Base-by-base conservation (phyloP, 257 asterid genomes). In the Capsicum rhomboideum region DNA sequence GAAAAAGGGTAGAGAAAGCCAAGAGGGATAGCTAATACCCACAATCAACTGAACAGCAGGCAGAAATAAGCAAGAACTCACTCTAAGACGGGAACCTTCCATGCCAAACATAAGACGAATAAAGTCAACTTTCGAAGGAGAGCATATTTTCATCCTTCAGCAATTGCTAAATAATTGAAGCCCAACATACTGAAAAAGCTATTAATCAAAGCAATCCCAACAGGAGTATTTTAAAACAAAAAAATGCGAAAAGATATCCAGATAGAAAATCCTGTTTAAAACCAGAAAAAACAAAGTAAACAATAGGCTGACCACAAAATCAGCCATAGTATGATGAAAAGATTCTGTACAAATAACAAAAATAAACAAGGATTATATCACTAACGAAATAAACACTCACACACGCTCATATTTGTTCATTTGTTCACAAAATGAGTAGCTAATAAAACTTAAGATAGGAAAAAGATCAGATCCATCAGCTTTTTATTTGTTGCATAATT, bases 21-120 rank as follows among this genome's bases (percentile, higher is more conserved):
- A 97, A 86, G 98, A 97, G 68, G 99, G 99, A 85, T 93, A 90
- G 93, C 98, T 93, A 87, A 97, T 97, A 87, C 99, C 99, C 54
- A 89, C 92, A 83, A 90, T 94, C 93, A 97, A 88, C 93, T 97
- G 99, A 93, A 97, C 91, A 78, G 91, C 98, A 83, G 99, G 99
- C 90, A 97, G 94, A 87, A 97, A 86, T 83, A 97, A 92, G 94
- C 98, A 97, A 84, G 93, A 93, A 82, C 91, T 93, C 87, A 97
- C 89, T 93, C 99, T 95, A 88, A 97, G 94, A 85, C 91, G 98
- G 88, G 96, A 91, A 91, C 99, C 99, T 97, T 89, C 83, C 84
- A 88, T 82, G 84, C 63, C 83, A 83, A 79, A 87, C 31, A 63
- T 12, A 50, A 82, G 58, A 12, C 56, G 10, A 78, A 85, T 61